Evolutionary conservation across 345 rosid species (phyloP).

Genomic region (Xanthoceras sorbifolium): DNA sequence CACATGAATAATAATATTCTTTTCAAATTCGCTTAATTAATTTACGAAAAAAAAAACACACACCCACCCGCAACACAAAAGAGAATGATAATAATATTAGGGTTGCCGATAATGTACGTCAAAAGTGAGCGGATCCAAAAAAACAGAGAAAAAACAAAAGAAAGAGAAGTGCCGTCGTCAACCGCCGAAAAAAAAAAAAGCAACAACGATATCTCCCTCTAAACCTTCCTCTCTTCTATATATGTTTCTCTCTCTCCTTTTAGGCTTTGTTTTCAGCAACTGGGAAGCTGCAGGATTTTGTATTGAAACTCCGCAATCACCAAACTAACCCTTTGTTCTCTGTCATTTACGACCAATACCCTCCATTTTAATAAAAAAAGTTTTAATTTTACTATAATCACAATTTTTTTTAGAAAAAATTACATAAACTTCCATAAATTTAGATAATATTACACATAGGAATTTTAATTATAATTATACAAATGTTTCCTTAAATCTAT

Average conservation of each 20-base stretch:
- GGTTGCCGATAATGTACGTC: slow-evolving; percentile 9
- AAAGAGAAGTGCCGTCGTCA: background rate
- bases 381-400: too few species aligned
- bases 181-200: slow-evolving; percentile 21
- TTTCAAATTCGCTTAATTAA: background rate
- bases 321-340: background rate
- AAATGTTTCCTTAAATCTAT: too few species aligned
- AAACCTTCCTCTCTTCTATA: background rate
- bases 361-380: too few species aligned
- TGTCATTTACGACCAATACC: background rate
- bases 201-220: background rate
- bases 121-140: slow-evolving; percentile 25
- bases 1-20: slow-evolving; percentile 13
- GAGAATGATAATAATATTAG: background rate
- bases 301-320: background rate
- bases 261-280: slow-evolving; percentile 15
- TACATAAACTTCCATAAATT: too few species aligned
- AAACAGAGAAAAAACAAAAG: background rate
- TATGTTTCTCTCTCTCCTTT: background rate
- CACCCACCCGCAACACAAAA: background rate
- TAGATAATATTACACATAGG: too few species aligned
- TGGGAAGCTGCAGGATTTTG: slow-evolving; percentile 5
- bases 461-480: too few species aligned
- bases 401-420: too few species aligned
- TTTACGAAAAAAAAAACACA: background rate